phyloP scores from a whole-genome alignment of 1,139 yeast genomes.

The Geotrichum phurueaensis region DNA sequence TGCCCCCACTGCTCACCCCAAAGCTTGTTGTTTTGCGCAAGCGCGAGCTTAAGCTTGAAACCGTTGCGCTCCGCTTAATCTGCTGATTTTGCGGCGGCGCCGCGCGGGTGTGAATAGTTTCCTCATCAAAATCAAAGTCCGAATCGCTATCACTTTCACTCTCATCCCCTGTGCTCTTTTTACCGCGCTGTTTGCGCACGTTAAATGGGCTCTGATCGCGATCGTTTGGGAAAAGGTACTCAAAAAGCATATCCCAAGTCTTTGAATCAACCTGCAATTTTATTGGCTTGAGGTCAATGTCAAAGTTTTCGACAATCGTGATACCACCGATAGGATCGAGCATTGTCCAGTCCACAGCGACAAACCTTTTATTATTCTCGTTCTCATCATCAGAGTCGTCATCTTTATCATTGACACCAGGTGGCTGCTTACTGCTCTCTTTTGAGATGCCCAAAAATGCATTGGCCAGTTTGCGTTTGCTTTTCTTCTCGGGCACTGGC shows the following conservation, averaged over 20 bases:
- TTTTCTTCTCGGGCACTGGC: neutral
- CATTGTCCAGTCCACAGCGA: conserved; percentile 63
- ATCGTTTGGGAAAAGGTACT: conserved; percentile 57
- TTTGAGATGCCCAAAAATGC: neutral
- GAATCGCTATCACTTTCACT: neutral
- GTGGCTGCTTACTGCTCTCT: neutral
- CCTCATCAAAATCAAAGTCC: conserved; percentile 2
- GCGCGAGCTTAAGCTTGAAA: neutral
- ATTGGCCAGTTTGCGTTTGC: neutral
- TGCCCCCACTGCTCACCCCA: conserved; percentile 1
- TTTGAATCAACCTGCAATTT: conserved; percentile 66
- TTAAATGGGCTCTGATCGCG: conserved; percentile 21
- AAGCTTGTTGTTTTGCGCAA: neutral
- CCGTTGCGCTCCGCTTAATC: neutral
- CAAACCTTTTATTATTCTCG: conserved; percentile 32
- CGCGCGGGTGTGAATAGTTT: neutral
- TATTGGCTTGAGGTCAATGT: conserved; percentile 54
- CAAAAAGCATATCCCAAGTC: conserved; percentile 56
- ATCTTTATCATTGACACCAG: conserved; percentile 16
- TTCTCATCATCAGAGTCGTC: conserved; percentile 26
- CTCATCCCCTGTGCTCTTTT: neutral
- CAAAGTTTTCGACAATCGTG: conserved; percentile 51
- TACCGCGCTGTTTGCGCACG: neutral
- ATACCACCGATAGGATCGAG: conserved; percentile 84
- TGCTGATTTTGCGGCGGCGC: neutral